These are phyloP conservation scores for Solanum tacnaense DNA, from an alignment of 257 asterid species.

Conservation along the genomic window DNA sequence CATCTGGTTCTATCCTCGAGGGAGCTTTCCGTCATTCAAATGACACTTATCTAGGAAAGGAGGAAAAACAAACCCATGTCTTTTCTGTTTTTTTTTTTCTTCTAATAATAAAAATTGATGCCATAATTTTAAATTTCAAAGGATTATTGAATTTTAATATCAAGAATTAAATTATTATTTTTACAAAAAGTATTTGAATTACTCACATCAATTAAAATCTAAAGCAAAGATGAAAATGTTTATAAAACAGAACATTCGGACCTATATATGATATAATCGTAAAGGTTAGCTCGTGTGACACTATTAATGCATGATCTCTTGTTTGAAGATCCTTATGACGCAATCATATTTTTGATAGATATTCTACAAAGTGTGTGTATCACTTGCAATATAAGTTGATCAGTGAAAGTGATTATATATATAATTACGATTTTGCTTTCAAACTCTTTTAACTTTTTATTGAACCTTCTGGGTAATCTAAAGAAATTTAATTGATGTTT, in stretches of 20 bases:
- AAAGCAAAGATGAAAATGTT: not conserved
- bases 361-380: not conserved
- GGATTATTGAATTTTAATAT: not conserved
- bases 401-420: not conserved
- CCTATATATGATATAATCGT: not conserved
- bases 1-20: not conserved
- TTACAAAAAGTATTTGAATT: not conserved
- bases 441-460: not conserved
- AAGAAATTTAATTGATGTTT: not conserved
- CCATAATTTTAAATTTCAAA: not conserved
- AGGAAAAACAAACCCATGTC: not conserved
- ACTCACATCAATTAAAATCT: not conserved
- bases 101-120: not conserved
- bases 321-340: not conserved
- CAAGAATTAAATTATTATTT: not conserved
- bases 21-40: not conserved
- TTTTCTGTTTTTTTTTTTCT: not conserved
- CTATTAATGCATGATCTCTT: not conserved
- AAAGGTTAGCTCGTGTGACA: not conserved
- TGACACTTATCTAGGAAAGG: not conserved
- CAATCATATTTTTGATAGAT: not conserved
- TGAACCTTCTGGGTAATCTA: not conserved
- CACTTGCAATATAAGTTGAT: not conserved
- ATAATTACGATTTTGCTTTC: not conserved
- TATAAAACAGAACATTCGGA: not conserved